phyloP scores from a whole-genome alignment of 257 asterid species.

The Plantago elongata region DNA sequence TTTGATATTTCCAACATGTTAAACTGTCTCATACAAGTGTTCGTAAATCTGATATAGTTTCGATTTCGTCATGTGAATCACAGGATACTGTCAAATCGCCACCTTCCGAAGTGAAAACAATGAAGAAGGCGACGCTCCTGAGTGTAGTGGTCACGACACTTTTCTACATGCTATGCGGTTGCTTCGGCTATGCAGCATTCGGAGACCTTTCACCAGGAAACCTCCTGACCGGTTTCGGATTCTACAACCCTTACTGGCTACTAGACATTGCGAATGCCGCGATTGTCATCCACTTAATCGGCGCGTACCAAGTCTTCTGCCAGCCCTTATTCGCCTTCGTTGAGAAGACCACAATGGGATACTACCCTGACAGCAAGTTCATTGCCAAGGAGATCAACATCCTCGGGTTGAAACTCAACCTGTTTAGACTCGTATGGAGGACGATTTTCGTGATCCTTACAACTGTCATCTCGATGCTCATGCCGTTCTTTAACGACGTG shows the following conservation, averaged over 20 bases:
- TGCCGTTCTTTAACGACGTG: slow-evolving; percentile 81
- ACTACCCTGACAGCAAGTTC: slow-evolving; percentile 47
- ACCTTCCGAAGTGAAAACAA: slow-evolving; percentile 69
- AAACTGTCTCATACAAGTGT: no score
- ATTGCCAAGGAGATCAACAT: slow-evolving; percentile 41
- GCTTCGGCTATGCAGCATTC: slow-evolving; percentile 88
- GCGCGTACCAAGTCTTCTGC: slow-evolving; percentile 88
- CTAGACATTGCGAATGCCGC: slow-evolving; percentile 80
- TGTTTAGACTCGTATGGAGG: slow-evolving; percentile 67
- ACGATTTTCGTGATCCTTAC: slow-evolving; percentile 56
- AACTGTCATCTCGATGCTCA: slow-evolving; percentile 62
- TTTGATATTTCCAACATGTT: no score
- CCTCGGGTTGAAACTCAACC: slow-evolving; percentile 47
- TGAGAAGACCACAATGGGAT: slow-evolving; percentile 44
- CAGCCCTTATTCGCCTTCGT: slow-evolving; percentile 82
- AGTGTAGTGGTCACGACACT: slow-evolving; percentile 69
- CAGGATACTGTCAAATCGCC: slow-evolving; percentile 82
- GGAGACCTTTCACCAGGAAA: slow-evolving; percentile 86
- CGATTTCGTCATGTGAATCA: not conserved
- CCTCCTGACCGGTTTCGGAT: slow-evolving; percentile 83
- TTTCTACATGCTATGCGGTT: slow-evolving; percentile 92
- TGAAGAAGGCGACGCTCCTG: slow-evolving; percentile 66
- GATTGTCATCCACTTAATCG: slow-evolving; percentile 70
- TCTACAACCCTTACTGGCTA: slow-evolving; percentile 84
- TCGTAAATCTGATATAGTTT: not conserved